phyloP scores from a whole-genome alignment of 306 rosid species.

The Arachis hypogaea region DNA sequence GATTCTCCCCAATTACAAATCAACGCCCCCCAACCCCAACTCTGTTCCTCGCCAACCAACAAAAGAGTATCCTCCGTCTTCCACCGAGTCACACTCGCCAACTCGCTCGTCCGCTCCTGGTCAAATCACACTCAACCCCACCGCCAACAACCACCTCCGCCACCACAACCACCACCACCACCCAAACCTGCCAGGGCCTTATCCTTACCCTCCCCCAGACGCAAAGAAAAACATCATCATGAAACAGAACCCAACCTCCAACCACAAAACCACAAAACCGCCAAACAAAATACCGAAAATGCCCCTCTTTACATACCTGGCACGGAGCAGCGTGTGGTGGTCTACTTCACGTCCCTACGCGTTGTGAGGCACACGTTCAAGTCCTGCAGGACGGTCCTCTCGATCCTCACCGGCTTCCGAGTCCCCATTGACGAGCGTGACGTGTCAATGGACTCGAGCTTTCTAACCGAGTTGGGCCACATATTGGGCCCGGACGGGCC shows the following conservation, averaged over 20 bases:
- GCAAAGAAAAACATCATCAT: too few species aligned
- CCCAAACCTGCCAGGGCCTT: not conserved
- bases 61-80: slow-evolving; percentile 50
- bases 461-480: slow-evolving; percentile 59
- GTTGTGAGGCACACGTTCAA: slow-evolving; percentile 81
- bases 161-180: not conserved
- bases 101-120: slow-evolving; percentile 58
- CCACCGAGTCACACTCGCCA: slow-evolving; percentile 80
- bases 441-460: slow-evolving; percentile 76
- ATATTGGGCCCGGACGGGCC: slow-evolving; percentile 50
- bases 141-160: not conserved
- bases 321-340: slow-evolving; percentile 72
- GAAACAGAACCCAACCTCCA: too few species aligned
- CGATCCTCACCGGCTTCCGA: slow-evolving; percentile 75
- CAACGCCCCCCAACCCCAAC: slow-evolving; percentile 12
- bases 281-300: slow-evolving; percentile 15
- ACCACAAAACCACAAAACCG: not conserved
- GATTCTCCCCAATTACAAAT: slow-evolving; percentile 41
- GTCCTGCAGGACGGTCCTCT: slow-evolving; percentile 70
- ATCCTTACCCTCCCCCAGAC: too few species aligned
- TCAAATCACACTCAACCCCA: slow-evolving; percentile 29
- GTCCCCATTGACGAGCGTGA: slow-evolving; percentile 89
- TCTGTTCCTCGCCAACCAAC: slow-evolving; percentile 1
- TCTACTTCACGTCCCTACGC: slow-evolving; percentile 88
- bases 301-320: slow-evolving; percentile 44